Evolutionary conservation across 1,139 yeast genomes (phyloP).

Genomic region (Hansenula sp.): DNA sequence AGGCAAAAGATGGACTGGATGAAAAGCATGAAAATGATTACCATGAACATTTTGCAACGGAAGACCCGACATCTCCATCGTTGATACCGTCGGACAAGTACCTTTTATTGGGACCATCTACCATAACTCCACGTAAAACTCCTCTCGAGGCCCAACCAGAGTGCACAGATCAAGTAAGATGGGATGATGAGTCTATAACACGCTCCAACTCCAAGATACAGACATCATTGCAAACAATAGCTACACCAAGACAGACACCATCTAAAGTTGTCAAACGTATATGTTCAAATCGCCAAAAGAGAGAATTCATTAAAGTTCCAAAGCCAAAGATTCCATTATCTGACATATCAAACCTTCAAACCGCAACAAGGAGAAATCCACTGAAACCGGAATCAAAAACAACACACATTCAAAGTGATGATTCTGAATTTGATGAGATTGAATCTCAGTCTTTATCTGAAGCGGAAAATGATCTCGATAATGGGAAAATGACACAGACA

Average conservation of each 20-base stretch:
- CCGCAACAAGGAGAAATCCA: background rate
- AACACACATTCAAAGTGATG: background rate
- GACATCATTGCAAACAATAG: background rate
- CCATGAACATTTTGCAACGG: background rate
- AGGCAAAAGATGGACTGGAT: background rate
- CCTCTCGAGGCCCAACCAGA: background rate
- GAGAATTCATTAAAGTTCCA: background rate
- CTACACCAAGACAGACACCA: background rate
- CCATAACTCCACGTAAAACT: background rate
- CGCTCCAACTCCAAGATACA: background rate
- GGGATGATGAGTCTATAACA: background rate
- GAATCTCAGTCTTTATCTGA: background rate
- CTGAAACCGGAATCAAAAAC: background rate
- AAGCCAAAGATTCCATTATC: background rate
- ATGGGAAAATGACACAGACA: constrained; percentile 12
- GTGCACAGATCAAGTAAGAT: background rate
- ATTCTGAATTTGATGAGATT: constrained; percentile 1
- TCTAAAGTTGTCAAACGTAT: background rate
- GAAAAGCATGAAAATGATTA: background rate
- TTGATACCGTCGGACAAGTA: background rate
- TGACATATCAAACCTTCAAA: background rate
- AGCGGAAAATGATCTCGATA: background rate
- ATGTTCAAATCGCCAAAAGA: background rate
- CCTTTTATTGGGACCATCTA: background rate
- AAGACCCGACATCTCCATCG: background rate